Evolutionary conservation across 371 early-diverging fungal species (phyloP), one percentile per base, ranked within the genome.

Genomic region (Capillidium heterosporum): DNA sequence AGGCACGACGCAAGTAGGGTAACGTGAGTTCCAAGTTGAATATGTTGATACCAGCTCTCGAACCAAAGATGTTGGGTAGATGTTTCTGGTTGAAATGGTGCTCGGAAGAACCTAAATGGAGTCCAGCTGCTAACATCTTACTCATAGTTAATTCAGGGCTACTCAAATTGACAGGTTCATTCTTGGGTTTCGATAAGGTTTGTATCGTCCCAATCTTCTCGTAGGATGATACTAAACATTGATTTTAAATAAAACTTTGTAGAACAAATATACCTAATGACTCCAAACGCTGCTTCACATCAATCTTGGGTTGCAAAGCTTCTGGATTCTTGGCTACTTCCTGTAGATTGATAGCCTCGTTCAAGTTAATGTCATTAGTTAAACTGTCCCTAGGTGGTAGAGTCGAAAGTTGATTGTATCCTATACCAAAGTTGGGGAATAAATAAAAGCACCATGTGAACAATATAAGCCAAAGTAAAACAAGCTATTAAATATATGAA

Each of bases 1-100:
- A 78, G 19, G 94, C 89, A 51, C 94, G 73, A 41, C 95, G 76
- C 39, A 96, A 75, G 48, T 81, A 75, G n/a, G 82, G 80, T 55
- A 95, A 64, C 0, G 97, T 95, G 42, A 89, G 84, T 63, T 96
- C 96, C 59, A 94, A 69, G 66, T 96, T 90, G 72, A 96, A 92
- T 59, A 96, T 85, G 64, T 85, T 84, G 60, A 94, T 83, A 28
- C 93, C 95, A 57, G 84, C 76, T 56, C 97, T 84, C 24, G 80
- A 75, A 60, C 97, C 97, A 62, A 83, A 90, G 50, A 94, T 85
- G 61, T 77, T 90, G 1, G 89, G 86, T 57, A 89, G 71, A 56
- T 87, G 92, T 49, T 77, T 62, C 15, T 83, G 82, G 60, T 94
- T 80, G 89, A 85, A 89, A 42, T 75, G 69, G 21, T 78, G 69